phyloP scores from a whole-genome alignment of 352 stramenopile species.

The Phytopythium delawarense region DNA sequence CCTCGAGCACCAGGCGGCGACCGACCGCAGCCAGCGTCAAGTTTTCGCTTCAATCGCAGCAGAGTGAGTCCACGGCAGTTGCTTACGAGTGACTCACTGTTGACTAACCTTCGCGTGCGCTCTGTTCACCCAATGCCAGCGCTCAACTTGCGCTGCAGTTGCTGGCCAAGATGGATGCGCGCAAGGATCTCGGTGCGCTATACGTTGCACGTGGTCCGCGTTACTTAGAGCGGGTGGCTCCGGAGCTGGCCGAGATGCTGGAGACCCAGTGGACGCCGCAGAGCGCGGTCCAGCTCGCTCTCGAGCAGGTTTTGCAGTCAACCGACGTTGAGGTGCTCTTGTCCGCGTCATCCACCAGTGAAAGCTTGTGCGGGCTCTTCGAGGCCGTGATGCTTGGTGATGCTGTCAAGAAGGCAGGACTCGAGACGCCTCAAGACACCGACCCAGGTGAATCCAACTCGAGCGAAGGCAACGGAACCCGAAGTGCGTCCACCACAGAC shows the following conservation, averaged over 20 bases:
- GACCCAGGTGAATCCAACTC: background rate
- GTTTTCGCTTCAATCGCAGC: background rate
- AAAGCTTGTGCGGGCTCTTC: conserved; percentile 16
- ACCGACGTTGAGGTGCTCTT: conserved; percentile 13
- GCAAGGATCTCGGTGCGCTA: conserved; percentile 14
- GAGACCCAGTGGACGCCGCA: conserved; percentile 32
- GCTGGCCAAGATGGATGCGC: conserved; percentile 22
- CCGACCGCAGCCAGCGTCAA: background rate
- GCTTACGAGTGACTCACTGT: background rate
- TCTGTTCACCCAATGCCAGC: conserved; percentile 8
- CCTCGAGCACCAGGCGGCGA: background rate
- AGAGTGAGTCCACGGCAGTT: background rate
- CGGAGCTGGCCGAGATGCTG: conserved; percentile 19
- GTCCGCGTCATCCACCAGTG: background rate
- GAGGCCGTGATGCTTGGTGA: conserved; percentile 5
- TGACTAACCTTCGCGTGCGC: background rate
- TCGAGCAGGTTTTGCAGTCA: conserved; percentile 25
- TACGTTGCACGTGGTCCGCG: conserved; percentile 26
- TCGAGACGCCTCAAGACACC: background rate
- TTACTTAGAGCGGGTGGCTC: conserved; percentile 17
- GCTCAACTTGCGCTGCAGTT: conserved; percentile 19
- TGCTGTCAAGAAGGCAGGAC: background rate
- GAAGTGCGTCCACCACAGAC: too few relatives aligned
- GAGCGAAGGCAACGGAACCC: background rate
- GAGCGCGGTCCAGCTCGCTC: conserved; percentile 21